Base-by-base conservation (phyloP, 441 rosid genomes). In the Kokia cookei region DNA sequence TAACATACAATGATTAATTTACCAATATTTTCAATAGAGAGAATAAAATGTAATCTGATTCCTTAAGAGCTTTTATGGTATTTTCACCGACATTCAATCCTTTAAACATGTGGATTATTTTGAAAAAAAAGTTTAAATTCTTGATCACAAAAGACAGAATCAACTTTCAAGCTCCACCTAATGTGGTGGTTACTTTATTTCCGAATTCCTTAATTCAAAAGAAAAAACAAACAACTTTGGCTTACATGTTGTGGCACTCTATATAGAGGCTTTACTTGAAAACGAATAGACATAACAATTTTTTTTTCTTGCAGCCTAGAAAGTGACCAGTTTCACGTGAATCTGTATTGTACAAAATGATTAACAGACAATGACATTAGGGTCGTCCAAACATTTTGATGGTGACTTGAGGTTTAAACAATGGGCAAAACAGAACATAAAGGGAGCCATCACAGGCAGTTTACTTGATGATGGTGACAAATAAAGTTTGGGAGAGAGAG, bases 21-120 rank as follows among this genome's bases (percentile, higher is more conserved):
- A 5, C 1, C 7, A 0, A 32, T 1, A n/a, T 19, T 19, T 19
- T 32, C 4, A 32, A 32, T 32, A 32, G 6, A 32, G 1, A 32
- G 5, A 0, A 32, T 0, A 32, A 32, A 32, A 5, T 32, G 0
- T 32, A 32, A 4, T 32, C 0, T 32, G 5, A 32, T 6, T 1
- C 6, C 5, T 32, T 32, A 32, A 4, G 37, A 32, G 0, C 0
- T 6, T 32, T 0, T 5, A 32, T 1, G 0, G 0, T 32, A 32
- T 0, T 32, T 32, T 32, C 5, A 32, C 1, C 7, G 7, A 32
- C 5, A 32, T 32, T 32, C 5, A 32, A 32, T 32, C 4, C 37
- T 32, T 32, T 32, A 32, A 32, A 32, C 6, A 32, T 1, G 37
- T 5, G 1, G 5, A 5, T 5, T 32, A 5, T 32, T 32, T 32